A percentile compares a stretch with the other conserved stretches of the same genome.
These are phyloP conservation scores for Apiospora marii DNA, from an alignment of 2,329 filamentous ascomycete species.

Conservation along the genomic window DNA sequence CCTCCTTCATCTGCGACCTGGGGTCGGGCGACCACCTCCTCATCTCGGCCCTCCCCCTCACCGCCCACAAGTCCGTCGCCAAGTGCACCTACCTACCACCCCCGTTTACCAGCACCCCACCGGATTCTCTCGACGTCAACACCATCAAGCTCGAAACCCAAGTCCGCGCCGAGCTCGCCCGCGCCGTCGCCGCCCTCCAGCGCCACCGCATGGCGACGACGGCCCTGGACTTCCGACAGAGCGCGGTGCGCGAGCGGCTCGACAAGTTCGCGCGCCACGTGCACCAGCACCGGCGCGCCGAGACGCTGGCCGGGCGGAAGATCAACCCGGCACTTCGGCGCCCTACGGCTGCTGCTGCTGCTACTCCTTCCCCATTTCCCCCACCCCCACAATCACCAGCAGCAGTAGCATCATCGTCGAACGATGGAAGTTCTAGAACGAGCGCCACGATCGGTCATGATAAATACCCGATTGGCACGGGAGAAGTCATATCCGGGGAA, in stretches of 20 bases:
- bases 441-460: background rate
- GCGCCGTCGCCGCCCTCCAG: background rate
- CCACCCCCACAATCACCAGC: background rate
- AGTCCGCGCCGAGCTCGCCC: constrained; percentile 14
- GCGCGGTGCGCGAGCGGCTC: constrained; percentile 25
- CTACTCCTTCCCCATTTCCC: background rate
- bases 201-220: constrained; percentile 22
- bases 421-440: background rate
- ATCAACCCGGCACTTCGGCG: constrained; percentile 23
- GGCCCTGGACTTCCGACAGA: constrained; percentile 24
- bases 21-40: constrained; percentile 14
- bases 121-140: background rate
- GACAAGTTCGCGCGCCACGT: constrained; percentile 28
- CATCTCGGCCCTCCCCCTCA: constrained; percentile 24
- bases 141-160: background rate
- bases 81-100: constrained; percentile 17
- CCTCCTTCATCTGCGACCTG: constrained; percentile 26
- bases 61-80: constrained; percentile 4
- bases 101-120: background rate
- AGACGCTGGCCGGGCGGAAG: constrained; percentile 20
- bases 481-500: background rate
- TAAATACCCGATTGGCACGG: background rate
- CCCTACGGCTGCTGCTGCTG: background rate
- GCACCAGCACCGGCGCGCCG: constrained; percentile 24
- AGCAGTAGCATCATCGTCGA: no score